These are phyloP conservation scores for Gillenia trifoliata DNA, from an alignment of 306 rosid genomes.

Conservation along the genomic window DNA sequence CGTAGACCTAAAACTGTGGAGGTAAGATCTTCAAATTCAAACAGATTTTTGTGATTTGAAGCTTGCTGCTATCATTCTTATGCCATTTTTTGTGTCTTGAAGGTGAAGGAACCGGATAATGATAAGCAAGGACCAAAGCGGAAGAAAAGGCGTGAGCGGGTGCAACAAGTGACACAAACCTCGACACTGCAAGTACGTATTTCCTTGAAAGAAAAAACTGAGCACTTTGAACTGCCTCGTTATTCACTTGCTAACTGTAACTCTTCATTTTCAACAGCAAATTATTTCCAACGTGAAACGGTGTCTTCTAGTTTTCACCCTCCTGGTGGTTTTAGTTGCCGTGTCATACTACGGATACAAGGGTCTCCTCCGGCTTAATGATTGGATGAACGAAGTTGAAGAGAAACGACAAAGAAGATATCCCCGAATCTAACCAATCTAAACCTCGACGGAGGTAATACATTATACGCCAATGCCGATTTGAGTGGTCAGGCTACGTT, in stretches of 20 bases:
- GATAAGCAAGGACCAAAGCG: slow-evolving; percentile 55
- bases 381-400: slow-evolving; percentile 90
- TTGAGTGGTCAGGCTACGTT: not conserved
- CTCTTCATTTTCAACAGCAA: slow-evolving; percentile 46
- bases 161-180: slow-evolving; percentile 43
- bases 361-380: slow-evolving; percentile 65
- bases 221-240: not conserved
- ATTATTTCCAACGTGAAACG: slow-evolving; percentile 36
- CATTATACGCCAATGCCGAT: not conserved
- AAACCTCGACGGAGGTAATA: not conserved
- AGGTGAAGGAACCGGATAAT: slow-evolving; percentile 60
- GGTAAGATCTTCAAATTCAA: slow-evolving; percentile 44
- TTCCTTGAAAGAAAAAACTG: not conserved
- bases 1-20: slow-evolving; percentile 58
- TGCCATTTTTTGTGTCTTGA: slow-evolving; percentile 12
- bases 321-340: slow-evolving; percentile 40
- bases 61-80: not conserved
- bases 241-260: slow-evolving; percentile 17
- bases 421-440: slow-evolving; percentile 30
- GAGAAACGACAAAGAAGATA: slow-evolving; percentile 45
- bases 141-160: slow-evolving; percentile 49
- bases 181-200: slow-evolving; percentile 61
- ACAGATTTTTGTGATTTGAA: not conserved
- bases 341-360: slow-evolving; percentile 52
- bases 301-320: slow-evolving; percentile 37